These are phyloP conservation scores for Lachnum nothofagi DNA, from an alignment of 2,329 filamentous ascomycete species.

Conservation along the genomic window DNA sequence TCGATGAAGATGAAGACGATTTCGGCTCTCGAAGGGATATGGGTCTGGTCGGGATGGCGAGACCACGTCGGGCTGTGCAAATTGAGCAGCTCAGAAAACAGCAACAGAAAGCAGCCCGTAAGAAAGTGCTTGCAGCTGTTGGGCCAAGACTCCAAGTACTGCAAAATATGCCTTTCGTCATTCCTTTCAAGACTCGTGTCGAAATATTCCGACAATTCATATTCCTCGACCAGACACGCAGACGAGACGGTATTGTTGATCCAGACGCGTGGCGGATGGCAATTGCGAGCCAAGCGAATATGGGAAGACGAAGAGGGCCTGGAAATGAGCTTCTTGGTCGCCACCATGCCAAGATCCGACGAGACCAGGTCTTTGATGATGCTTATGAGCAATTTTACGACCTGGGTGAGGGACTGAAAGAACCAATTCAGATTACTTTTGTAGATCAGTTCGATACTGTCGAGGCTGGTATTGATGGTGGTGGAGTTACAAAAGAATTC, in stretches of 20 bases:
- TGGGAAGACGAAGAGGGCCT: conserved; percentile 14
- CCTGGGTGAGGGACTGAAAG: conserved; percentile 78
- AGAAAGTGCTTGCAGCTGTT: conserved; percentile 70
- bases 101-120: conserved; percentile 61
- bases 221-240: conserved; percentile 68
- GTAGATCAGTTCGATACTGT: conserved; percentile 80
- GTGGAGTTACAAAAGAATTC: conserved; percentile 96
- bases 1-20: conserved; percentile 36
- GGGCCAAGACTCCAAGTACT: conserved; percentile 85
- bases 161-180: conserved; percentile 94
- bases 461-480: conserved; percentile 94
- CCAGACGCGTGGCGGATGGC: conserved; percentile 69
- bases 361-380: conserved; percentile 77
- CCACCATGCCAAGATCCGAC: conserved; percentile 74
- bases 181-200: conserved; percentile 86
- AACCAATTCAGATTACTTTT: conserved; percentile 94
- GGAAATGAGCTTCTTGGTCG: conserved; percentile 42
- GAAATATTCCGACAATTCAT: conserved; percentile 93
- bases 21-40: conserved; percentile 26
- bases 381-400: conserved; percentile 78
- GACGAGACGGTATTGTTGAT: conserved; percentile 67
- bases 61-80: conserved; percentile 57
- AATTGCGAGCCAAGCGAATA: conserved; percentile 41
- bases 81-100: conserved; percentile 59
- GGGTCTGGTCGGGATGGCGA: conserved; percentile 50